Evolutionary conservation across 2,329 filamentous ascomycete genomes (phyloP), one percentile per base, ranked within the genome.

Genomic region (Microcyclospora tardicrescens): DNA sequence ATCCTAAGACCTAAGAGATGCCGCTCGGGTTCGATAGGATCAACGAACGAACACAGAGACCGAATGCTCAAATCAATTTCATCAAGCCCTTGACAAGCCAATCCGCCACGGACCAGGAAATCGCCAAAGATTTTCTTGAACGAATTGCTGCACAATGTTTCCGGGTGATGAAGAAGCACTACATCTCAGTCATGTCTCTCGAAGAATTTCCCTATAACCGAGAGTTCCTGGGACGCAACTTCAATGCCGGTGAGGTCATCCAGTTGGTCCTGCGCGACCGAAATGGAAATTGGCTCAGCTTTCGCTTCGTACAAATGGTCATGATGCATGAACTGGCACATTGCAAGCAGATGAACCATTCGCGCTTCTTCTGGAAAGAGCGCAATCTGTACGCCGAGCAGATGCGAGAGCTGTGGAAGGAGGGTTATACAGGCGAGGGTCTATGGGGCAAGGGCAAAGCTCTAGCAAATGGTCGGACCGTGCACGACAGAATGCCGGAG

Each of bases 241-340:
- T 93, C 68, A 93, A 93, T 50, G 81, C 80, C 6, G 86, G 85
- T 28, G 85, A 93, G 57, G 79, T 89, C 28, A 76, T 93, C 36
- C 84, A 93, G 61, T 71, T 93, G 1, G 85, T 93, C 1, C 71
- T 93, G 16, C 80, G 79, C 50, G 75, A 81, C 0, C 71, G 75
- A 16, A 42, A 71, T 65, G 68, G 67, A 6, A 49, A 58, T 42
- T 93, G 85, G 85, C 66, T 93, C 15, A 81, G 83, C 0, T 86
- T 91, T 54, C 69, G 76, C 44, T 85, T 86, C 54, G 82, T 93
- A 12, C 83, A 91, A 61, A 89, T 91, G 82, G 84, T 93, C 48
- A 93, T 93, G 85, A 87, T 93, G 75, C 85, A 93, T 57, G 84
- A 91, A 54, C 66, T 93, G 24, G 84, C 84, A 2, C 84, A 93